Evolutionary conservation across 2,329 filamentous ascomycete genomes (phyloP), one percentile per base, ranked within the genome.

Genomic region (Penicillium sp.): DNA sequence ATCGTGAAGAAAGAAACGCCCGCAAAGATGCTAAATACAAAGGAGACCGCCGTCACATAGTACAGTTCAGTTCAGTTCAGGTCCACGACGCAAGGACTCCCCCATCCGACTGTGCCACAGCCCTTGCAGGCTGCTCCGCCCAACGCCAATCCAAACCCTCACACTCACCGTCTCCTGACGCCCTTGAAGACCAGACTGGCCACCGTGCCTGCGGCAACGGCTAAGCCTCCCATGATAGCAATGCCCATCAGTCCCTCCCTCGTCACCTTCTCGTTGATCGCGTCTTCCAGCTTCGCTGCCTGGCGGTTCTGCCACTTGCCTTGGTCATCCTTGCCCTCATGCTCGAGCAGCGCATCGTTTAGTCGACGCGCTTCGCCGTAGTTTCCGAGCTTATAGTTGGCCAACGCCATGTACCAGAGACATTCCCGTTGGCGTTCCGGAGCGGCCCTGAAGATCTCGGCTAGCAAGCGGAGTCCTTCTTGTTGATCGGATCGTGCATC

Each of bases 331-430:
- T 42, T 42, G 24, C 39, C 39, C 77, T 99, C 94, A 71, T 93
- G 88, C 56, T 97, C 91, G 47, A 97, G 76, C 55, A 99, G 79
- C 43, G 93, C 81, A 68, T 97, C 93, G 73, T 99, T 99, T 77
- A 97, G 97, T 68, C 90, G 84, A 67, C 93, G 83, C 54, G 93
- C 93, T 71, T 99, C 94, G 55, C 87, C 91, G 74, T 97, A 99
- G 81, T 97, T 97, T 56, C 92, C 93, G 40, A 99, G 85, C 80
- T 97, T 97, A 84, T 93, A 97, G 80, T 97, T 96, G 58, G 94
- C 94, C 26, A 99, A 84, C 21, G 91, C 94, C 47, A 99, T 86
- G 76, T 99, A 99, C 80, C 97, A 99, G 55, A 99, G 89, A 70
- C 94, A 99, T 82, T 99, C 94, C 68, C 94, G 88, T 68, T 94